Conservation (phyloP, 805 yeast genomes). For the Suhomyces tanzawaensis region DNA sequence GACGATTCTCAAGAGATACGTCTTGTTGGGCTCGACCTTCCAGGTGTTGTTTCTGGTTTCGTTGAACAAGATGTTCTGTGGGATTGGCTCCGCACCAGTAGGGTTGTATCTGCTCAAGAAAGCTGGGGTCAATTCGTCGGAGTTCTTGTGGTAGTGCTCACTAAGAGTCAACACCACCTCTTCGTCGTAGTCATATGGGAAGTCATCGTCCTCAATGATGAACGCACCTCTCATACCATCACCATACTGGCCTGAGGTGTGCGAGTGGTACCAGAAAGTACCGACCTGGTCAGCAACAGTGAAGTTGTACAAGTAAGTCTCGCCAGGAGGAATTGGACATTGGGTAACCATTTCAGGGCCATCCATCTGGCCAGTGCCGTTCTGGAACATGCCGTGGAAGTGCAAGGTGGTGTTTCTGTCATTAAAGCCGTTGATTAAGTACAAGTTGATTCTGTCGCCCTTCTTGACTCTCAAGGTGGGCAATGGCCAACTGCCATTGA, state of each 20-base stretch:
- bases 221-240: constrained; percentile 88
- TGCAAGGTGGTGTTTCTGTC: constrained; percentile 76
- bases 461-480: constrained; percentile 75
- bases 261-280: constrained; percentile 97
- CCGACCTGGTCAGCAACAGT: constrained; percentile 83
- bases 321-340: constrained; percentile 87
- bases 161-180: constrained; percentile 66
- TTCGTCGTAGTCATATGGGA: constrained; percentile 77
- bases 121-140: constrained; percentile 47
- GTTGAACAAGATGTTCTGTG: constrained; percentile 75
- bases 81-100: constrained; percentile 98
- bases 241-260: constrained; percentile 83
- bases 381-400: constrained; percentile 91
- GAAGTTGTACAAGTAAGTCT: constrained; percentile 77
- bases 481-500: constrained; percentile 78
- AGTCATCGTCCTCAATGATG: constrained; percentile 67
- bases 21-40: constrained; percentile 78
- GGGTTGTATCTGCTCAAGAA: constrained; percentile 82
- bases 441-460: constrained; percentile 75
- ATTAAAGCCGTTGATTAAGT: constrained; percentile 71
- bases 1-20: constrained; percentile 76
- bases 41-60: constrained; percentile 77
- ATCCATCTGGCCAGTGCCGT: constrained; percentile 75
- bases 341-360: constrained; percentile 88
- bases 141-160: constrained; percentile 84